Evolutionary conservation across 2,329 filamentous ascomycete species (phyloP).

Genomic region (Diaporthe aspalathi): DNA sequence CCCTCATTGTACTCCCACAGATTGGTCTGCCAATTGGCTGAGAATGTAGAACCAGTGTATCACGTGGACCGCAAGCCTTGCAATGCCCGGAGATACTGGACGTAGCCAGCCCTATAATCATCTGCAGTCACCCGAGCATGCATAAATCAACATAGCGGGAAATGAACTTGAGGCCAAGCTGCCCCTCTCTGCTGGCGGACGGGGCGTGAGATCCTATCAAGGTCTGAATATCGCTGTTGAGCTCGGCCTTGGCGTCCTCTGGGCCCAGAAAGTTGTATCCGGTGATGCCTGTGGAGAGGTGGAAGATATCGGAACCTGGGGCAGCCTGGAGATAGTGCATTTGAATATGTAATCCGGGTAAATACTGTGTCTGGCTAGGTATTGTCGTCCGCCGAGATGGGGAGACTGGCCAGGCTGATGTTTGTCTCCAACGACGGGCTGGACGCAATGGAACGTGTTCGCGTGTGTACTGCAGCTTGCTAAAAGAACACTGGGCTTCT

Average conservation of each 20-base stretch:
- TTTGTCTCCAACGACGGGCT: constrained; percentile 47
- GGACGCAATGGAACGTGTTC: constrained; percentile 48
- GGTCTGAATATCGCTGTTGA: constrained; percentile 42
- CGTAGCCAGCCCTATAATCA: constrained; percentile 50
- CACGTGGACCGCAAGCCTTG: constrained; percentile 54
- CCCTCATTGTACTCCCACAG: constrained; percentile 50
- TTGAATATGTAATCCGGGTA: constrained; percentile 46
- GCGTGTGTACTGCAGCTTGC: constrained; percentile 47
- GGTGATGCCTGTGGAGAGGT: constrained; percentile 45
- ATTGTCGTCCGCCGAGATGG: constrained; percentile 39
- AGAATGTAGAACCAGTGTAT: constrained; percentile 52
- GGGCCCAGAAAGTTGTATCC: constrained; percentile 41
- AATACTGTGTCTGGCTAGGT: constrained; percentile 46
- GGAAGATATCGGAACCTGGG: constrained; percentile 42
- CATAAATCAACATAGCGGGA: constrained; percentile 48
- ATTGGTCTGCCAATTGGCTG: constrained; percentile 48
- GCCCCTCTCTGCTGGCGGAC: constrained; percentile 33
- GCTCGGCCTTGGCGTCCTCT: constrained; percentile 43
- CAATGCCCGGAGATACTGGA: constrained; percentile 50
- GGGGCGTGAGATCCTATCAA: constrained; percentile 43
- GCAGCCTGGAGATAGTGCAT: constrained; percentile 46
- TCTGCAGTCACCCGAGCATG: constrained; percentile 47
- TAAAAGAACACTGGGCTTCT: constrained; percentile 48
- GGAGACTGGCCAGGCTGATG: constrained; percentile 47
- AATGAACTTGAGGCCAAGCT: constrained; percentile 45